Evolutionary conservation across 805 yeast genomes (phyloP).

Genomic region (Ascoidea tarda): DNA sequence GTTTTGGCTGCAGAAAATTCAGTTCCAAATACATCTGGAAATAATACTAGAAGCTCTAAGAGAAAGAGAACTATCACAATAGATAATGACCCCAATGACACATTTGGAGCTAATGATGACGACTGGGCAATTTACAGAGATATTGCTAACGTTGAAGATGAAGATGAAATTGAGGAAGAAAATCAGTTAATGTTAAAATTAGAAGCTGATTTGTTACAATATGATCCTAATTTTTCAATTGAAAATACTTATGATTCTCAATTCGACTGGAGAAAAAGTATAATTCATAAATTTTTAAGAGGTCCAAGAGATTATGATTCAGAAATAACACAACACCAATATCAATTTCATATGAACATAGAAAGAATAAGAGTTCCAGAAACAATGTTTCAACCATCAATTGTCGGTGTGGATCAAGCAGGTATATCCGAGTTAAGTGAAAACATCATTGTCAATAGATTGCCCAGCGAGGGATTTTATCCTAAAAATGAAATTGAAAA

Average conservation of each 20-base stretch:
- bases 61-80: constrained; percentile 50
- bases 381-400: constrained; percentile 79
- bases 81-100: constrained; percentile 86
- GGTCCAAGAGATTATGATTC: constrained; percentile 84
- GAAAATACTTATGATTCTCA: constrained; percentile 76
- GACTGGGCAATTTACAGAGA: constrained; percentile 91
- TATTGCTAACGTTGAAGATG: constrained; percentile 61
- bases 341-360: constrained; percentile 80
- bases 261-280: constrained; percentile 73
- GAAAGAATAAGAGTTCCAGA: constrained; percentile 92
- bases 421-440: constrained; percentile 74
- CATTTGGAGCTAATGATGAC: constrained; percentile 89
- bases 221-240: constrained; percentile 73
- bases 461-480: constrained; percentile 38
- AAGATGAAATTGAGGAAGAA: constrained; percentile 69
- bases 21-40: constrained; percentile 5
- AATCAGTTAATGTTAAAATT: constrained; percentile 41
- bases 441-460: constrained; percentile 46
- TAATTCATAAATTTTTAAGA: constrained; percentile 70
- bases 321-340: constrained; percentile 72
- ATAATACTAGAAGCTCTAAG: constrained; percentile 21
- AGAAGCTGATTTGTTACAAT: constrained; percentile 65
- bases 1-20: constrained; percentile 64
- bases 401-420: constrained; percentile 93
- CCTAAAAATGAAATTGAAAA: constrained; percentile 29